phyloP scores from a whole-genome alignment of 768 basidiomycete genomes.

The Boletus fagicola region DNA sequence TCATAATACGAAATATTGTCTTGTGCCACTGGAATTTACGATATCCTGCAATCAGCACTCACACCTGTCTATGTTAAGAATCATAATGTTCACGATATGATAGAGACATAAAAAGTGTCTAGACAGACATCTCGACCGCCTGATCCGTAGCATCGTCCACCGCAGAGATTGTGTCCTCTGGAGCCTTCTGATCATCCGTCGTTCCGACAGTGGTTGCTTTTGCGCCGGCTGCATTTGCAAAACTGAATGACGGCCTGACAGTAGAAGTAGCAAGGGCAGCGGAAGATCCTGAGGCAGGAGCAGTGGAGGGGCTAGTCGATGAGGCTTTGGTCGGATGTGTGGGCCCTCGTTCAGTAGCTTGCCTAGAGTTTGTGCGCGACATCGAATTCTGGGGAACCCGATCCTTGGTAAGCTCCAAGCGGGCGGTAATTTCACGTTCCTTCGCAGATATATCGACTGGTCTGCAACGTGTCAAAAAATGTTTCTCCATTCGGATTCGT shows the following conservation, averaged over 20 bases:
- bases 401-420: slow-evolving; percentile 46
- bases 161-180: not conserved
- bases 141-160: slow-evolving; percentile 18
- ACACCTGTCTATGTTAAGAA: not conserved
- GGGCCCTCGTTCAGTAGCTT: slow-evolving; percentile 44
- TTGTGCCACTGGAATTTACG: not conserved
- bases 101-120: slow-evolving; percentile 16
- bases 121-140: slow-evolving; percentile 16
- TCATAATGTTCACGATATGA: slow-evolving; percentile 12
- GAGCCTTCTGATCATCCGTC: slow-evolving; percentile 18
- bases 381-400: slow-evolving; percentile 39
- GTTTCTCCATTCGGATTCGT: not conserved
- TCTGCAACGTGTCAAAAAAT: slow-evolving; percentile 37
- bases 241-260: slow-evolving; percentile 75
- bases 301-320: slow-evolving; percentile 26
- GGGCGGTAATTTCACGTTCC: slow-evolving; percentile 73
- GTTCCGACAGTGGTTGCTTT: slow-evolving; percentile 19
- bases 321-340: slow-evolving; percentile 33
- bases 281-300: slow-evolving; percentile 19
- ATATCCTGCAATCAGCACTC: slow-evolving; percentile 4
- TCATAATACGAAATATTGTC: not conserved
- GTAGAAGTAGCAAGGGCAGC: slow-evolving; percentile 38
- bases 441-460: slow-evolving; percentile 81
- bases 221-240: slow-evolving; percentile 68
- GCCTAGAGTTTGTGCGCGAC: slow-evolving; percentile 50